phyloP scores from a whole-genome alignment of 2,329 filamentous ascomycete species.

The Incumbomyces lentus region DNA sequence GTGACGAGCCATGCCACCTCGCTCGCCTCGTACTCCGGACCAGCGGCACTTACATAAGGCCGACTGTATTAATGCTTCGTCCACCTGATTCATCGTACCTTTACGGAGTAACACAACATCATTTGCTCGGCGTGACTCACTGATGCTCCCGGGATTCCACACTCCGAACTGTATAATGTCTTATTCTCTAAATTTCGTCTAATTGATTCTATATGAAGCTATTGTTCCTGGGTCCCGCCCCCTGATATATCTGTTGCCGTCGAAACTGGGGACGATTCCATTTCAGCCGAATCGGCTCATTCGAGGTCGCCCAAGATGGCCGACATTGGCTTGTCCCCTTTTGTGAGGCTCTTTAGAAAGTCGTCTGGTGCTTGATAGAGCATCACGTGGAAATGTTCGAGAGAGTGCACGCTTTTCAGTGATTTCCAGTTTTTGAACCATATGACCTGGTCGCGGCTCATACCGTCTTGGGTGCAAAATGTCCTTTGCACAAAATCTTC shows the following conservation, averaged over 20 bases:
- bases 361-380: conserved; percentile 61
- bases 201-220: background rate
- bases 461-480: conserved; percentile 48
- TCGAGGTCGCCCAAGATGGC: conserved; percentile 23
- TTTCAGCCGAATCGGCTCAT: conserved; percentile 1
- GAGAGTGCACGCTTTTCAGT: conserved; percentile 72
- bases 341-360: conserved; percentile 61
- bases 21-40: no score
- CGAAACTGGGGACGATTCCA: background rate
- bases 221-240: background rate
- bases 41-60: no score
- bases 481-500: conserved; percentile 58
- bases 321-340: conserved; percentile 60
- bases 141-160: no score
- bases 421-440: conserved; percentile 93
- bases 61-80: no score
- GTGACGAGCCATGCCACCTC: no score
- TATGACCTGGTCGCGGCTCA: conserved; percentile 43
- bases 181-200: no score
- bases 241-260: background rate
- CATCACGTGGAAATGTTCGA: conserved; percentile 96
- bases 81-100: no score
- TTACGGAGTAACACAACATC: no score
- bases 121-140: no score
- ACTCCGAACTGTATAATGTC: no score